A percentile compares a stretch with the other conserved stretches of the same genome.
Evolutionary conservation across 148 eudicot species (phyloP).

Genomic region (Diospyros kaki): DNA sequence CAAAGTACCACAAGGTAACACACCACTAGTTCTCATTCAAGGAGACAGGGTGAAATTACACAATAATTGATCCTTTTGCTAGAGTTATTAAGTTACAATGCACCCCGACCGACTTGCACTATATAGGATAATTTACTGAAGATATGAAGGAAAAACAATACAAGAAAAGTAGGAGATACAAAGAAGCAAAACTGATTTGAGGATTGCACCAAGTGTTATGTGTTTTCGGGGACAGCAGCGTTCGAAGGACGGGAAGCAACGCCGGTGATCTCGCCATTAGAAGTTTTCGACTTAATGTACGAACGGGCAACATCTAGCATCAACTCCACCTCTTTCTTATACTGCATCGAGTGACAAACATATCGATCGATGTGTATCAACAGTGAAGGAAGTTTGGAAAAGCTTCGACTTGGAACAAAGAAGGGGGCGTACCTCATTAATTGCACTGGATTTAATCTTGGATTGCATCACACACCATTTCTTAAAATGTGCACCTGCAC

Average conservation of each 20-base stretch:
- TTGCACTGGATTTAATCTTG: slow-evolving; percentile 72
- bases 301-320: slow-evolving; percentile 59
- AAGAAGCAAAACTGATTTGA: not conserved
- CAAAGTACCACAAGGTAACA: too few species aligned
- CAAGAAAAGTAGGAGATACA: not conserved
- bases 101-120: not conserved
- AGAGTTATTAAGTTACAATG: not conserved
- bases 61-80: not conserved
- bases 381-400: not conserved
- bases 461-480: slow-evolving; percentile 99
- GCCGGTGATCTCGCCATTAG: slow-evolving; percentile 17
- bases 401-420: not conserved
- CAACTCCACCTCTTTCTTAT: slow-evolving; percentile 66
- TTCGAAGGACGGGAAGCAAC: slow-evolving; percentile 11
- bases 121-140: not conserved
- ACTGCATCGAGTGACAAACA: slow-evolving; percentile 42
- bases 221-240: slow-evolving; percentile 11
- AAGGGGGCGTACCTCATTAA: slow-evolving; percentile 58
- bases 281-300: slow-evolving; percentile 42
- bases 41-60: slow-evolving; percentile 24
- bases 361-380: not conserved
- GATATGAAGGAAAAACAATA: not conserved
- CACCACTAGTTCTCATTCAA: not conserved
- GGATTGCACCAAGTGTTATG: slow-evolving; percentile 9
- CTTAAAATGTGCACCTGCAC: slow-evolving; percentile 87